phyloP scores from a whole-genome alignment of 225 moss, liverwort and hornwort species.

The Asterella californica region DNA sequence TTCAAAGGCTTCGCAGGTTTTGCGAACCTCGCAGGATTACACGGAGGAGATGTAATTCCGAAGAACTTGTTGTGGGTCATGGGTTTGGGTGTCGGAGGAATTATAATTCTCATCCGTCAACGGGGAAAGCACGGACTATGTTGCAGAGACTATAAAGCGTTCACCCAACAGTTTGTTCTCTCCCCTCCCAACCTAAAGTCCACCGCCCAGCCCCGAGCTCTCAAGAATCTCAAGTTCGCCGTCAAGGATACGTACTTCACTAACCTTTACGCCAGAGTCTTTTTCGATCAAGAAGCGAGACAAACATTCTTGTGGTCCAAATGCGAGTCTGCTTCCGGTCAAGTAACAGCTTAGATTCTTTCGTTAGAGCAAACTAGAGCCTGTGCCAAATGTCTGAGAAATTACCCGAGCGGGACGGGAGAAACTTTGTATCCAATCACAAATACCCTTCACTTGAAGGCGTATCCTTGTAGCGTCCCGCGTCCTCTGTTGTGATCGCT shows the following conservation, averaged over 20 bases:
- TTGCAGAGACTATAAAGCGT: constrained; percentile 27
- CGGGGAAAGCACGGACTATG: constrained; percentile 12
- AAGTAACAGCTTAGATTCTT: no score
- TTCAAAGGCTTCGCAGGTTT: constrained; percentile 2
- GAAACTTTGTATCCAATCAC: no score
- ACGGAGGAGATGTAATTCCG: constrained; percentile 18
- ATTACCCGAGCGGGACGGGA: no score
- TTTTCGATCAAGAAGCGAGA: neutral
- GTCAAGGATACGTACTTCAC: constrained; percentile 40
- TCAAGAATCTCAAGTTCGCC: constrained; percentile 41
- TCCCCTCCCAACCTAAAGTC: constrained; percentile 3
- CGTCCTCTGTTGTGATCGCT: no score
- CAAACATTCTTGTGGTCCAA: neutral
- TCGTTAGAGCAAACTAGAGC: no score
- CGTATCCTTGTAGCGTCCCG: no score
- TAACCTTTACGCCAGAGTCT: neutral
- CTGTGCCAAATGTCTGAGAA: no score
- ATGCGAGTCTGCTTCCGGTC: neutral
- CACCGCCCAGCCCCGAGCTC: constrained; percentile 11
- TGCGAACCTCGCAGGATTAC: constrained; percentile 2
- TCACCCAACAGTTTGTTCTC: constrained; percentile 26
- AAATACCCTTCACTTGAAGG: no score
- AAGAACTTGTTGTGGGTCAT: constrained; percentile 34
- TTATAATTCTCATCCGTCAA: constrained; percentile 33
- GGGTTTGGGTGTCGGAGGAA: constrained; percentile 39